phyloP scores from a whole-genome alignment of 345 rosid genomes.

The Turnera subulata region DNA sequence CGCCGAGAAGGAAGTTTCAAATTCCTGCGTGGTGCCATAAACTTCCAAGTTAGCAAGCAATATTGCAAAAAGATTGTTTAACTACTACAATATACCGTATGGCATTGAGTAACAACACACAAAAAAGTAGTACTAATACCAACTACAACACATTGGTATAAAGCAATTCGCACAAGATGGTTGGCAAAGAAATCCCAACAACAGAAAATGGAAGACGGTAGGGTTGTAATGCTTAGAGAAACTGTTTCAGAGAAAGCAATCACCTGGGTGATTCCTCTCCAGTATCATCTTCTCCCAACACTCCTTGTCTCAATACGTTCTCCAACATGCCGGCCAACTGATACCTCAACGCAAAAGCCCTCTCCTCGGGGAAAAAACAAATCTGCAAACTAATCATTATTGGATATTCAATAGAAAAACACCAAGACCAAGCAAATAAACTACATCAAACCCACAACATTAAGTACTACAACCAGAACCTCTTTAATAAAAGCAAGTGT shows the following conservation, averaged over 20 bases:
- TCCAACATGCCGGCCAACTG: constrained; percentile 93
- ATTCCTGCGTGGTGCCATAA: constrained; percentile 36
- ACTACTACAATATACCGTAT: too few relatives aligned
- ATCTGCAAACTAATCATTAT: constrained; percentile 81
- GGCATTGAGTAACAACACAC: too few relatives aligned
- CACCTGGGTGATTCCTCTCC: constrained; percentile 90
- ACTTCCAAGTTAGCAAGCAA: too few relatives aligned
- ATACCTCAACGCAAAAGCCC: constrained; percentile 78
- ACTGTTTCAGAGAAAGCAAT: constrained; percentile 16
- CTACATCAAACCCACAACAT: neutral
- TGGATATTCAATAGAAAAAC: constrained; percentile 41
- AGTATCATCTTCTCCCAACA: constrained; percentile 93
- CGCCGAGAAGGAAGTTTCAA: constrained; percentile 81
- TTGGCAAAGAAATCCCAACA: too few relatives aligned
- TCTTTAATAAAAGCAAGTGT: too few relatives aligned
- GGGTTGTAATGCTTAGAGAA: too few relatives aligned
- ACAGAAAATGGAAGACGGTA: too few relatives aligned
- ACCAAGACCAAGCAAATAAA: constrained; percentile 5
- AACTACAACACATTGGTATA: too few relatives aligned
- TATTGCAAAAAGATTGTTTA: too few relatives aligned
- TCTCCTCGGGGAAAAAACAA: constrained; percentile 72
- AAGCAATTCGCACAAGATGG: too few relatives aligned
- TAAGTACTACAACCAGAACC: too few relatives aligned
- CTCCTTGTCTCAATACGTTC: constrained; percentile 77
- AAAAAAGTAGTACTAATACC: too few relatives aligned